Percentiles rank a stretch among this genome's conserved stretches.
phyloP scores from a whole-genome alignment of 2,329 filamentous ascomycete genomes.

The Diaporthe vexans region DNA sequence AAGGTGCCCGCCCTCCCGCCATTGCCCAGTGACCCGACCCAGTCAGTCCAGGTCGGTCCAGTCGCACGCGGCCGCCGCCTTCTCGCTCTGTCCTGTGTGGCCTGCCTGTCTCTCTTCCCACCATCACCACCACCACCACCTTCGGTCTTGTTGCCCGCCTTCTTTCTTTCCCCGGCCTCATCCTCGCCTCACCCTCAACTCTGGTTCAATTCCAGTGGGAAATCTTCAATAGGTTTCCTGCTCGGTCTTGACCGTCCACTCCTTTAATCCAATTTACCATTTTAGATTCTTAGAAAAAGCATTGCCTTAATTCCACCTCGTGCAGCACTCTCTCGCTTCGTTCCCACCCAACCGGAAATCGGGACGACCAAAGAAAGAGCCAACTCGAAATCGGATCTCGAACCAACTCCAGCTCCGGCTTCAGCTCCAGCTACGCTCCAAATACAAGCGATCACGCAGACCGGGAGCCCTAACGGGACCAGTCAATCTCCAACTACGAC shows the following conservation, averaged over 20 bases:
- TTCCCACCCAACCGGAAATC: conserved; percentile 30
- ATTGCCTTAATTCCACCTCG: conserved; percentile 43
- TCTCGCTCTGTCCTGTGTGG: conserved; percentile 43
- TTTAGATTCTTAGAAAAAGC: conserved; percentile 43
- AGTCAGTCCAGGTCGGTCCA: conserved; percentile 2
- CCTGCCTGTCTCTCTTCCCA: conserved; percentile 43
- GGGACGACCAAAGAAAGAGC: conserved; percentile 27
- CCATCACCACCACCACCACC: conserved; percentile 50
- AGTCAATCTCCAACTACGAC: conserved; percentile 26
- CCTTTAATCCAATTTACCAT: conserved; percentile 56
- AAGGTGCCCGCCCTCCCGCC: conserved; percentile 22
- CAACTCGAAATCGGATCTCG: conserved; percentile 25
- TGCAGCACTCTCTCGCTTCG: conserved; percentile 40
- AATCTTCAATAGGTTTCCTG: conserved; percentile 62
- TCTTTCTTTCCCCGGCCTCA: conserved; percentile 37
- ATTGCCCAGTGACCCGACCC: conserved; percentile 9
- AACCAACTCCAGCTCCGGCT: conserved; percentile 17
- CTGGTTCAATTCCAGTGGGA: conserved; percentile 72
- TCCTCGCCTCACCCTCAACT: conserved; percentile 40
- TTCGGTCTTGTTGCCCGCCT: conserved; percentile 42
- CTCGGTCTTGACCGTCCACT: conserved; percentile 74
- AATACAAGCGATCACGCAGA: neutral
- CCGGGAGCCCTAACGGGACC: conserved; percentile 7
- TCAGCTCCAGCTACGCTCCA: conserved; percentile 21
- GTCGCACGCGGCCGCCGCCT: conserved; percentile 41